phyloP scores from a whole-genome alignment of 164 flowering plant genomes.

The Aristolochia californica region DNA sequence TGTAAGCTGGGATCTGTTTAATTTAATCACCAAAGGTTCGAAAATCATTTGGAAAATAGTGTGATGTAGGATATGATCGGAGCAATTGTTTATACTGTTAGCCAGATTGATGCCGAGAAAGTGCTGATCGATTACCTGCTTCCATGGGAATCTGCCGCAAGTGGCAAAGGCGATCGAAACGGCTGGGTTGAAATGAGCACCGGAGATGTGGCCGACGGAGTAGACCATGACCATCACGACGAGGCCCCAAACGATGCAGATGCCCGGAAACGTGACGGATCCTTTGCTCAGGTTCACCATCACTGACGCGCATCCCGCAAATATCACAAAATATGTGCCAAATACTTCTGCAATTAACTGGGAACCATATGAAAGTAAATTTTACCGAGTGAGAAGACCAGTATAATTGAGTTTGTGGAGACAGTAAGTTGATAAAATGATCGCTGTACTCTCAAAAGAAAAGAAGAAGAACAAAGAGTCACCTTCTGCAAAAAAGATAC shows the following conservation, averaged over 20 bases:
- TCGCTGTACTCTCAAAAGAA: not conserved
- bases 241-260: conserved; percentile 40
- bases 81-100: too few relatives aligned
- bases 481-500: conserved; percentile 19
- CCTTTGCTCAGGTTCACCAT: conserved; percentile 26
- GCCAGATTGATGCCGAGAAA: too few relatives aligned
- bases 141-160: conserved; percentile 42
- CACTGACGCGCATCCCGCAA: conserved; percentile 47
- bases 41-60: too few relatives aligned
- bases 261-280: conserved; percentile 39
- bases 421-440: not conserved
- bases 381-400: too few relatives aligned
- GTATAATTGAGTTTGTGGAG: too few relatives aligned
- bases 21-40: not conserved
- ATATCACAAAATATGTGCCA: conserved; percentile 47
- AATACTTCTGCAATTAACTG: conserved; percentile 45
- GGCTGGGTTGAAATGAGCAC: conserved; percentile 61
- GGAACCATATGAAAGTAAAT: too few relatives aligned
- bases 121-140: conserved; percentile 29
- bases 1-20: conserved; percentile 47
- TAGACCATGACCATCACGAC: conserved; percentile 49
- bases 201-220: conserved; percentile 58
- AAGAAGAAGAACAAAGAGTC: not conserved
- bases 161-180: conserved; percentile 55
- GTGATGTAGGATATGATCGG: too few relatives aligned